A percentile compares a stretch with the other conserved stretches of the same genome.
These are phyloP conservation scores for Sphaerostilbella broomeana DNA, from an alignment of 2,329 filamentous ascomycete species.

Conservation along the genomic window DNA sequence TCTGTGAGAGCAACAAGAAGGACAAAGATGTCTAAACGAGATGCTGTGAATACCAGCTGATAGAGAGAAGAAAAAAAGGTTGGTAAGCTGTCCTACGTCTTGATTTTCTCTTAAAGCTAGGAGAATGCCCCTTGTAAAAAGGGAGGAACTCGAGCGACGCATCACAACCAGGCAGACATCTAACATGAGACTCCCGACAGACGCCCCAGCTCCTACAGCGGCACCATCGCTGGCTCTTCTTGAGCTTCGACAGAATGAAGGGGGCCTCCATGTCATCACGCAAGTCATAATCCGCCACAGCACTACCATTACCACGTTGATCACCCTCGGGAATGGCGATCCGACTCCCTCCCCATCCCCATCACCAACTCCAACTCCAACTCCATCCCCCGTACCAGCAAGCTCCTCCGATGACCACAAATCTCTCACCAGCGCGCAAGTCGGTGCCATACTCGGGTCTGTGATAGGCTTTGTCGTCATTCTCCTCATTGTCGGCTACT, in stretches of 20 bases:
- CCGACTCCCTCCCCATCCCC: slow-evolving; percentile 12
- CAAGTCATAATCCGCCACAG: slow-evolving; percentile 29
- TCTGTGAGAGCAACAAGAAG: too few relatives aligned
- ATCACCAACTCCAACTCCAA: slow-evolving; percentile 13
- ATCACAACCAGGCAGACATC: too few relatives aligned
- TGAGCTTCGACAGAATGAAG: slow-evolving; percentile 19
- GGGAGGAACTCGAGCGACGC: too few relatives aligned
- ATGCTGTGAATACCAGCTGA: too few relatives aligned
- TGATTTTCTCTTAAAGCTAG: too few relatives aligned
- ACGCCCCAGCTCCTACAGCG: slow-evolving; percentile 5
- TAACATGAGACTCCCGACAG: slow-evolving; percentile 5
- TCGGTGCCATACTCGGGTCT: slow-evolving; percentile 37
- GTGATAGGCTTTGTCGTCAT: slow-evolving; percentile 32
- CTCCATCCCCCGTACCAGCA: slow-evolving; percentile 1
- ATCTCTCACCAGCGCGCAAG: slow-evolving; percentile 29
- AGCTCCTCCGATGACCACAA: too few relatives aligned
- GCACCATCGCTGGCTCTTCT: slow-evolving; percentile 14
- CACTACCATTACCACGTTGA: slow-evolving; percentile 31
- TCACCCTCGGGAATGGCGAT: slow-evolving; percentile 23
- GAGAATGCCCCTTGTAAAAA: too few relatives aligned
- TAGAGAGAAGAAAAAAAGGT: too few relatives aligned
- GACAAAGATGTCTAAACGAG: too few relatives aligned
- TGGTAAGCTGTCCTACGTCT: too few relatives aligned
- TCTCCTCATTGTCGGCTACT: slow-evolving; percentile 28
- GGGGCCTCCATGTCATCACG: slow-evolving; percentile 27